These are phyloP conservation scores for Lasiodiplodia hormozganensis DNA, from an alignment of 2,329 filamentous ascomycete genomes.

Conservation along the genomic window DNA sequence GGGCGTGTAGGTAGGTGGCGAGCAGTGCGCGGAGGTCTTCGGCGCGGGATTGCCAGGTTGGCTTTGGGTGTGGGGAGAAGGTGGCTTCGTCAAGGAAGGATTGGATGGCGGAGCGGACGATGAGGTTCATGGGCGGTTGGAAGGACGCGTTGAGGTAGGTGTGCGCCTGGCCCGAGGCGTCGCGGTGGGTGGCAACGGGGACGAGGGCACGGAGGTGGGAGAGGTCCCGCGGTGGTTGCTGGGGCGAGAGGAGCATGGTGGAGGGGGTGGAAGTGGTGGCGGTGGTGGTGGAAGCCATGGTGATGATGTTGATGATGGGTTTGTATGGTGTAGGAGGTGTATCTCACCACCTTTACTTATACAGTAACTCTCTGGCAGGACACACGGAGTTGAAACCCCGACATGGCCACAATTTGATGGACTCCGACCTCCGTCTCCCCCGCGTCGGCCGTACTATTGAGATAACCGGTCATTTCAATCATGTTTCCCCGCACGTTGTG, in stretches of 20 bases:
- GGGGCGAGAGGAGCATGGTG: background rate
- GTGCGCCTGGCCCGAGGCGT: too few relatives aligned
- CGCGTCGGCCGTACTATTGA: background rate
- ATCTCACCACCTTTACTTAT: too few relatives aligned
- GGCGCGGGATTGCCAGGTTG: background rate
- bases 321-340: too few relatives aligned
- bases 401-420: background rate
- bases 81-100: background rate
- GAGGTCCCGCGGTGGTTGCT: background rate
- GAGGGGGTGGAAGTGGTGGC: background rate
- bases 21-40: background rate
- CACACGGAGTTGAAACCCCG: background rate
- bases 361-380: too few relatives aligned
- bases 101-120: conserved; percentile 3
- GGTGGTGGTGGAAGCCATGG: background rate
- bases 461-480: background rate
- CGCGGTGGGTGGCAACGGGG: background rate
- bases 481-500: background rate
- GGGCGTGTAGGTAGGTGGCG: background rate
- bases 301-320: background rate
- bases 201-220: background rate
- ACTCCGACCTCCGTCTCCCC: conserved; percentile 2
- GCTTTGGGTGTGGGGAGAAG: background rate
- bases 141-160: conserved; percentile 10
- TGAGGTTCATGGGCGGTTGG: background rate